These are phyloP conservation scores for Aureobasidium sp. DNA, from an alignment of 2,329 filamentous ascomycete genomes.

Conservation along the genomic window DNA sequence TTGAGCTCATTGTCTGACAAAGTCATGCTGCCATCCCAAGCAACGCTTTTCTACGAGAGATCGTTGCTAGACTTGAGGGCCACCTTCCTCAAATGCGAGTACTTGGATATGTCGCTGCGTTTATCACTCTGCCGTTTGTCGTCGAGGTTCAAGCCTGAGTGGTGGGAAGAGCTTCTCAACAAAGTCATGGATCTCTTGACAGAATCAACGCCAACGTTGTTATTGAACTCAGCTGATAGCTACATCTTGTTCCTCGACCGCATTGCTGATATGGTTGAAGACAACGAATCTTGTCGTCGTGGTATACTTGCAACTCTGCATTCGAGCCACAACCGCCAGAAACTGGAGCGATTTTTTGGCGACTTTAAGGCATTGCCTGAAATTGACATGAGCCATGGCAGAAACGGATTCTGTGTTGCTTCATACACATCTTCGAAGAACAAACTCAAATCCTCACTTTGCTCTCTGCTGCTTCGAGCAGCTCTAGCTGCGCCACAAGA, in stretches of 20 bases:
- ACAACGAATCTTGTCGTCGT: background rate
- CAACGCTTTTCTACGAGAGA: constrained; percentile 8
- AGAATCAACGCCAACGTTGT: background rate
- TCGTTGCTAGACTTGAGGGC: constrained; percentile 12
- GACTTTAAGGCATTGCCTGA: background rate
- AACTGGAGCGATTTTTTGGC: constrained; percentile 1
- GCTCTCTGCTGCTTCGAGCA: constrained; percentile 13
- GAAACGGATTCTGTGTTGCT: background rate
- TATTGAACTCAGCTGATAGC: constrained; percentile 4
- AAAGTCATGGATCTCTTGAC: constrained; percentile 3
- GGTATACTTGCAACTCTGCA: constrained; percentile 1
- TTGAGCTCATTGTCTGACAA: constrained; percentile 12
- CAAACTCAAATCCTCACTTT: constrained; percentile 6
- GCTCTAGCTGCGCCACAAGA: constrained; percentile 13
- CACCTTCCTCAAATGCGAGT: background rate
- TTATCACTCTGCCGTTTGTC: constrained; percentile 4
- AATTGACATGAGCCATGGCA: background rate
- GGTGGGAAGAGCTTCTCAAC: constrained; percentile 1
- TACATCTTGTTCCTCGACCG: background rate
- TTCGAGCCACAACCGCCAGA: background rate
- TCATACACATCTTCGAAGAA: background rate
- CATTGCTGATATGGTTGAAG: constrained; percentile 3
- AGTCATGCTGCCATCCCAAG: constrained; percentile 6
- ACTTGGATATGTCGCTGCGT: constrained; percentile 14
- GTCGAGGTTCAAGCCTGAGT: background rate